Evolutionary conservation across 306 rosid genomes (phyloP).

Genomic region (Hippophae rhamnoides): DNA sequence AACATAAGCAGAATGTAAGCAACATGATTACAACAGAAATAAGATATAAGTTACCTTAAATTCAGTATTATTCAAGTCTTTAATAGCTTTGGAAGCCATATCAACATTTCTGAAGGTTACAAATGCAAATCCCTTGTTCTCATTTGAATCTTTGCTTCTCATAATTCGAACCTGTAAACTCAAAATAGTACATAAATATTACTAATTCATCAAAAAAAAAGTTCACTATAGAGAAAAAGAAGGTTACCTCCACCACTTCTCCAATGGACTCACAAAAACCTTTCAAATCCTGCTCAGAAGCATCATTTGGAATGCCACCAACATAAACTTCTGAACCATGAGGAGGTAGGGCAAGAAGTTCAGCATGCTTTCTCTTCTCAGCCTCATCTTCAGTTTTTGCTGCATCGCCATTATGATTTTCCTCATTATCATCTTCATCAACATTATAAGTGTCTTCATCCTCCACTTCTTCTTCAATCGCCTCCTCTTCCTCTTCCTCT

Average conservation of each 20-base stretch:
- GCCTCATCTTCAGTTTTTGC: constrained; percentile 37
- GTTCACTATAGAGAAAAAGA: constrained; percentile 10
- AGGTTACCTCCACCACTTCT: constrained; percentile 68
- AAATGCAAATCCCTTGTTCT: constrained; percentile 81
- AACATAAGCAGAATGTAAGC: constrained; percentile 3
- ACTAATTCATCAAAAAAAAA: not conserved
- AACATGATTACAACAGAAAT: not conserved
- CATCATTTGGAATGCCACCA: constrained; percentile 80
- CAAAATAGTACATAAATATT: constrained; percentile 21
- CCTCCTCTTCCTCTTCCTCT: constrained; percentile 38
- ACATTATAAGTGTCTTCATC: constrained; percentile 35
- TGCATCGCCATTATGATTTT: constrained; percentile 24
- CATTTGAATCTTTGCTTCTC: constrained; percentile 70
- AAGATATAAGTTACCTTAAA: constrained; percentile 51
- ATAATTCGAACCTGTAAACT: constrained; percentile 74
- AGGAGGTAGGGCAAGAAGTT: constrained; percentile 93
- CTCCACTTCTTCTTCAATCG: constrained; percentile 46
- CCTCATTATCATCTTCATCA: constrained; percentile 18
- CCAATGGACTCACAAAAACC: constrained; percentile 64
- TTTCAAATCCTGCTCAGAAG: constrained; percentile 58
- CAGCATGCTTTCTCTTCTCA: constrained; percentile 62
- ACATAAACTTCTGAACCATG: constrained; percentile 95
- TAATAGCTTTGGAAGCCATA: constrained; percentile 82
- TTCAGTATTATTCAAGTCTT: constrained; percentile 58
- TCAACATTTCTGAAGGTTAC: constrained; percentile 73